Percentiles rank a stretch among this genome's conserved stretches.
phyloP scores from a whole-genome alignment of 768 basidiomycete genomes.

The Auricularia sp. region DNA sequence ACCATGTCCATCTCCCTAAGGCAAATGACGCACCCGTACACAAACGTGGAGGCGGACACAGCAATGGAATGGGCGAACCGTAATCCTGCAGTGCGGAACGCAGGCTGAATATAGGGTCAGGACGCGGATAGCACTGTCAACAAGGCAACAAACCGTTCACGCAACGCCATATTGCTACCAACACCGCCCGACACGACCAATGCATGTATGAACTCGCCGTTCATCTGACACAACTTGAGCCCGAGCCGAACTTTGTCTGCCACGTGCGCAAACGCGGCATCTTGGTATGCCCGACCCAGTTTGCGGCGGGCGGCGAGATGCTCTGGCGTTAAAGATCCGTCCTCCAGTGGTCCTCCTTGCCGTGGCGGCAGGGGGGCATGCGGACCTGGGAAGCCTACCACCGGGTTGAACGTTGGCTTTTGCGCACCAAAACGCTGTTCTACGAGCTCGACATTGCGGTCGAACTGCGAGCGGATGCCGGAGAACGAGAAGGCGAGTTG shows the following conservation, averaged over 20 bases:
- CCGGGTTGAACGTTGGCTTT: background rate
- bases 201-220: conserved; percentile 37
- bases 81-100: conserved; percentile 17
- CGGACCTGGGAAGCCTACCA: background rate
- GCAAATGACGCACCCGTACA: conserved; percentile 56
- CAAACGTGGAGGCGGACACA: conserved; percentile 66
- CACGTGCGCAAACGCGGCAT: conserved; percentile 59
- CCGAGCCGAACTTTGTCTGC: conserved; percentile 61
- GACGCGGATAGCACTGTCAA: conserved; percentile 4
- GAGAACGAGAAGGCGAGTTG: conserved; percentile 68
- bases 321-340: conserved; percentile 9
- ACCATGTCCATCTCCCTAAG: background rate
- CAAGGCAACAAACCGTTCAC: conserved; percentile 40
- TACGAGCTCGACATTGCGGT: conserved; percentile 39
- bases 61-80: conserved; percentile 30
- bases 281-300: conserved; percentile 65
- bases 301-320: conserved; percentile 12
- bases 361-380: background rate
- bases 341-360: background rate
- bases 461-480: conserved; percentile 62
- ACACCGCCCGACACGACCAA: conserved; percentile 90
- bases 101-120: conserved; percentile 20
- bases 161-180: conserved; percentile 70
- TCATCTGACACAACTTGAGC: conserved; percentile 30
- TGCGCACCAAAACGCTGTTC: conserved; percentile 12